Conservation (phyloP, 1,139 yeast genomes). For the Kurtzmaniella natalensis region DNA sequence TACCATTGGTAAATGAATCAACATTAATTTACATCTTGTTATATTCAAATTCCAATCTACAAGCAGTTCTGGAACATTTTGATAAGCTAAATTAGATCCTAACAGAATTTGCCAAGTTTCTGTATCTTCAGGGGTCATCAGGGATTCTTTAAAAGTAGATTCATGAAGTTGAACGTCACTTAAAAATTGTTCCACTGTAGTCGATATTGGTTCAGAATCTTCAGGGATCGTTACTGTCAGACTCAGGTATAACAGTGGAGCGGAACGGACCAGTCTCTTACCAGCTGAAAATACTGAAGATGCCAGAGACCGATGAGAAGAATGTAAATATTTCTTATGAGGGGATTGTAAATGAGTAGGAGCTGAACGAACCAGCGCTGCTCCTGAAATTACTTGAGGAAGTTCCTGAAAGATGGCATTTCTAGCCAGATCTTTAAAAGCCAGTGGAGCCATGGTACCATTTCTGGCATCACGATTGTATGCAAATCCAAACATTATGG, state of each 20-base stretch:
- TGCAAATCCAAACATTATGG: conserved; percentile 39
- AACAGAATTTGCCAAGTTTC: conserved; percentile 27
- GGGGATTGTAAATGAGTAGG: conserved; percentile 12
- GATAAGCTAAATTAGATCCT: conserved; percentile 39
- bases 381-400: conserved; percentile 23
- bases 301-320: conserved; percentile 26
- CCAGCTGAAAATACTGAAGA: conserved; percentile 32
- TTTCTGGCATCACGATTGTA: conserved; percentile 18
- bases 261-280: conserved; percentile 38
- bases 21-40: conserved; percentile 40
- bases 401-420: conserved; percentile 44
- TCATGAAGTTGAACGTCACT: conserved; percentile 43
- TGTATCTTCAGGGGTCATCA: conserved; percentile 21
- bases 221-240: conserved; percentile 48
- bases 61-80: conserved; percentile 35
- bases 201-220: conserved; percentile 40
- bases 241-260: conserved; percentile 40
- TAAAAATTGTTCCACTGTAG: conserved; percentile 43
- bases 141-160: conserved; percentile 9
- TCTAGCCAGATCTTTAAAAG: conserved; percentile 43
- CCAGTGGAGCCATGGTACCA: conserved; percentile 33
- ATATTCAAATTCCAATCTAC: conserved; percentile 49
- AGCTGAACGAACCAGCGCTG: conserved; percentile 19
- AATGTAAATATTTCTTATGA: conserved; percentile 7
- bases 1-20: conserved; percentile 36